These are phyloP conservation scores for Spizellomyces punctatus DNA, from an alignment of 192 early-diverging fungal genomes.

Conservation along the genomic window DNA sequence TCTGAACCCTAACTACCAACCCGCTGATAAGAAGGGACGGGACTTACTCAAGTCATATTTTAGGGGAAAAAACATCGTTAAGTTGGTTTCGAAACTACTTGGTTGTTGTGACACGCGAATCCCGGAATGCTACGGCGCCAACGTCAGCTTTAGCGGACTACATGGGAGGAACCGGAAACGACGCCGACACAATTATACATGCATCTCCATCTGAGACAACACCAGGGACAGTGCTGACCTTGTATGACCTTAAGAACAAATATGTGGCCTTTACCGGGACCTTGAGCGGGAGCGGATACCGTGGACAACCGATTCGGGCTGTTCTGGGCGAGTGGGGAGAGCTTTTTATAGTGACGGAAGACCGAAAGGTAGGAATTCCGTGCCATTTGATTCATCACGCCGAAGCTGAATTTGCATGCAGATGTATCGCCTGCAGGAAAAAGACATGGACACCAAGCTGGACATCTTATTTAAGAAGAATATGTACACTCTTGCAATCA, in stretches of 20 bases:
- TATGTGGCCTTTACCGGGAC: conserved; percentile 85
- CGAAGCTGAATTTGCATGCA: conserved; percentile 21
- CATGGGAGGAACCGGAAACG: background rate
- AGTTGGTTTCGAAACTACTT: conserved; percentile 76
- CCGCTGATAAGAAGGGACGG: too few species aligned
- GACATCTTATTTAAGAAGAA: conserved; percentile 90
- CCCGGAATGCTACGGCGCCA: conserved; percentile 34
- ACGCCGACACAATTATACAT: background rate
- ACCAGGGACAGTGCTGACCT: conserved; percentile 59
- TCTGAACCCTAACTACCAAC: background rate
- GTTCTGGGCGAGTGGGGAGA: conserved; percentile 89
- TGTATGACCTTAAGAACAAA: conserved; percentile 92
- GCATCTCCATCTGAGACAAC: conserved; percentile 16
- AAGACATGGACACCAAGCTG: conserved; percentile 82
- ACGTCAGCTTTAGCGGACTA: conserved; percentile 9
- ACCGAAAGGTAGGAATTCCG: conserved; percentile 60
- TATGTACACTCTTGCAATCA: conserved; percentile 86
- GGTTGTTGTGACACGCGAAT: conserved; percentile 55
- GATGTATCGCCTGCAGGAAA: conserved; percentile 83
- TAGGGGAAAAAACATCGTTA: conserved; percentile 67
- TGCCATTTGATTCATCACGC: conserved; percentile 11
- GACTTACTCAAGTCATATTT: background rate
- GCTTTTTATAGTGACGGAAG: conserved; percentile 80
- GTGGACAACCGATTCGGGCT: conserved; percentile 44
- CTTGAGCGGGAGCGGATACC: conserved; percentile 48